Base-by-base conservation (phyloP, 78 protist species). In the Polysphondylium violaceum region DNA sequence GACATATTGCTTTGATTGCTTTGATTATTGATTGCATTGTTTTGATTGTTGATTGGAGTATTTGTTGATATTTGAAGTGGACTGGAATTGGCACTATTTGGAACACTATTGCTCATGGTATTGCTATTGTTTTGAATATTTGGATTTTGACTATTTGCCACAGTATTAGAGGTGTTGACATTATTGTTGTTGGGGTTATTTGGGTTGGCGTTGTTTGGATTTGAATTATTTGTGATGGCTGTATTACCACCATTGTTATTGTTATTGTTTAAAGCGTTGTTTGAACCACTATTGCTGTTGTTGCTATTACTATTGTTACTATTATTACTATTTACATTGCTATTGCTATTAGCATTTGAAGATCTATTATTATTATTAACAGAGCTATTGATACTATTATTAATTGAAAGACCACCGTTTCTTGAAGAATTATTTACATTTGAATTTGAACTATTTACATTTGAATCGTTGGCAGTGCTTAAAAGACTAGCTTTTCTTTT, bases 401-500 rank as follows among this genome's bases (percentile, higher is more conserved):
- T 38, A n/a, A 38, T 17, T n/a, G n/a, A n/a, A n/a, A n/a, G n/a
- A n/a, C n/a, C n/a, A n/a, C n/a, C n/a, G n/a, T n/a, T n/a, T n/a
- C n/a, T n/a, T n/a, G 41, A 12, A 16, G 12, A 38, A 21, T 36
- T 40, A 65, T 38, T 40, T 74, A 44, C 31, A 38, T 43, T 58
- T 58, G 72, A 73, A 29, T 76, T 27, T 59, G 21, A 43, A 16
- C 14, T 43, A 68, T 43, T 43, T 40, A 38, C 65, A 60, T 60
- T 21, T 31, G 75, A 16, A 12, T 38, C 35, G 67, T n/a, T 60
- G 67, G 8, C 67, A 60, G 11, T 50, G 55, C 12, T 16, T 9
- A 50, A n/a, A 50, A 16, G 67, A 21, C 1, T 29, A 64, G 6
- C 51, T 11, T 83, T 83, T 58, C 78, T 67, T 69, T 83, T 83